Conservation (phyloP, 2,329 filamentous ascomycete species). For the Pyrenochaeta sp. region DNA sequence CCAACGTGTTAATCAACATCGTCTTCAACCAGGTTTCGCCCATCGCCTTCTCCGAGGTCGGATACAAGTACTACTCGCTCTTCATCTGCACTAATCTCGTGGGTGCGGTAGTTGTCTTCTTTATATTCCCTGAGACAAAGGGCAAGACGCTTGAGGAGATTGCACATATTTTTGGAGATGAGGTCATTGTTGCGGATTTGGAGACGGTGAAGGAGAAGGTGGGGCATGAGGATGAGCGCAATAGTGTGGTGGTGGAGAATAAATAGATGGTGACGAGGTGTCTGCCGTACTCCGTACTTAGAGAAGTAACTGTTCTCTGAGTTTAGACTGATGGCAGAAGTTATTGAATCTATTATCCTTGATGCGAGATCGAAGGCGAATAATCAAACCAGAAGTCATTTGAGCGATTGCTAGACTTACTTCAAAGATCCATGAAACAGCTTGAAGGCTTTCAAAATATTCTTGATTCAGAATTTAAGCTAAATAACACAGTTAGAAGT, state of each 20-base stretch:
- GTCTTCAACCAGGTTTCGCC: constrained; percentile 46
- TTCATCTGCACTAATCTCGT: constrained; percentile 34
- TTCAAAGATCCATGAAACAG: no score
- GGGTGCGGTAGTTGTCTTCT: constrained; percentile 14
- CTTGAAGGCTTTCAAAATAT: no score
- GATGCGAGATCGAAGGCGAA: no score
- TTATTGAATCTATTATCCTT: no score
- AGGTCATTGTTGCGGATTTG: constrained; percentile 12
- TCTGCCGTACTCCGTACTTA: no score
- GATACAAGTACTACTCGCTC: constrained; percentile 49
- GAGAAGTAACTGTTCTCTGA: no score
- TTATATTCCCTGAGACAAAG: constrained; percentile 32
- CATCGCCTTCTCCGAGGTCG: constrained; percentile 41
- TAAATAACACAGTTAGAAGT: no score
- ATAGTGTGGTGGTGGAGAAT: neutral
- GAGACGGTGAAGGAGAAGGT: constrained; percentile 14
- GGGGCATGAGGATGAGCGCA: constrained; percentile 5
- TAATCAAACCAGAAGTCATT: no score
- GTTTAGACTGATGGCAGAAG: no score
- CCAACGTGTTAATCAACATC: constrained; percentile 38
- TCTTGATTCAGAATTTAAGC: no score
- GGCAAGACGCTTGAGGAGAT: constrained; percentile 30
- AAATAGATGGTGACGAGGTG: constrained; percentile 21
- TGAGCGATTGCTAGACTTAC: no score
- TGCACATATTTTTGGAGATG: constrained; percentile 20